A percentile compares a stretch with the other conserved stretches of the same genome.
phyloP scores from a whole-genome alignment of 1,139 yeast genomes.

The Debaryomyces singareniensis region DNA sequence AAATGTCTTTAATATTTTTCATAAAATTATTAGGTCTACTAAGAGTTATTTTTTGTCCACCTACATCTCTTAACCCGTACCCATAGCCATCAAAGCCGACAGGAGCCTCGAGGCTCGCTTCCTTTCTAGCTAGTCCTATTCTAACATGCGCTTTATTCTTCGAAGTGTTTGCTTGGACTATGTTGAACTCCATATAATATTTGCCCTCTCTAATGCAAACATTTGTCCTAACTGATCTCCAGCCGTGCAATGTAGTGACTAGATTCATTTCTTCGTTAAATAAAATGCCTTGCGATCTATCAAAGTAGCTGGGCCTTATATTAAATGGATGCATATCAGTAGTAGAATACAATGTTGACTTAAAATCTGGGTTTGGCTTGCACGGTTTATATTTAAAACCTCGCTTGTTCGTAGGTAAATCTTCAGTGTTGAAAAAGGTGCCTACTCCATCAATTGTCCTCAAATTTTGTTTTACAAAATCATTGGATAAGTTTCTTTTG shows the following conservation, averaged over 20 bases:
- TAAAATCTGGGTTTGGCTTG: conserved; percentile 59
- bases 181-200: conserved; percentile 72
- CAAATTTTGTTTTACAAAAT: conserved; percentile 5
- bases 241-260: conserved; percentile 61
- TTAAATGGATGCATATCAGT: conserved; percentile 67
- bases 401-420: conserved; percentile 70
- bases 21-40: conserved; percentile 59
- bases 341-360: conserved; percentile 60
- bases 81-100: conserved; percentile 95
- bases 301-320: conserved; percentile 64
- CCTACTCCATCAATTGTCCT: conserved; percentile 9
- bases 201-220: conserved; percentile 72
- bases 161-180: conserved; percentile 40
- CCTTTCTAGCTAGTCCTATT: conserved; percentile 76
- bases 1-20: conserved; percentile 13
- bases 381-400: conserved; percentile 83
- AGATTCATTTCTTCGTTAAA: conserved; percentile 36
- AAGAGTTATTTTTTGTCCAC: conserved; percentile 74
- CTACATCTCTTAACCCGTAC: conserved; percentile 78
- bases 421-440: conserved; percentile 52
- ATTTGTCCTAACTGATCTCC: conserved; percentile 76
- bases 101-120: conserved; percentile 89
- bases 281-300: conserved; percentile 57
- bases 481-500: conserved; percentile 7
- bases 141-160: conserved; percentile 55